phyloP scores from a whole-genome alignment of 1,139 yeast genomes.

The Yamadazyma conglobata region DNA sequence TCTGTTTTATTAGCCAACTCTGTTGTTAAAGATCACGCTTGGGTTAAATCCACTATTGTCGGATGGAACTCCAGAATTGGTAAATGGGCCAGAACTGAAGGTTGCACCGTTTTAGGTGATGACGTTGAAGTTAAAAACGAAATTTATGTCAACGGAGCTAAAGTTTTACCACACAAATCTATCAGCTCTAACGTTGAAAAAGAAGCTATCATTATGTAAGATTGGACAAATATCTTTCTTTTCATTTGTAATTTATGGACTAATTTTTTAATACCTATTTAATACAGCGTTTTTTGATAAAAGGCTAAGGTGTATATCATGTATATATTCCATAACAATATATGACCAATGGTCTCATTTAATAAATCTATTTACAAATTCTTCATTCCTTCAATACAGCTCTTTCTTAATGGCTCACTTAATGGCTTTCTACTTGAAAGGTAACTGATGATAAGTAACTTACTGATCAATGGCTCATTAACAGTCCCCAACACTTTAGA shows the following conservation, averaged over 20 bases:
- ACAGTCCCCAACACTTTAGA: constrained; percentile 45
- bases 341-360: background rate
- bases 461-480: constrained; percentile 46
- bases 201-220: constrained; percentile 95
- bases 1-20: constrained; percentile 92
- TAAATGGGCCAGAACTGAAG: constrained; percentile 98
- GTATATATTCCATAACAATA: background rate
- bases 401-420: constrained; percentile 37
- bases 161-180: constrained; percentile 97
- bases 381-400: constrained; percentile 29
- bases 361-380: constrained; percentile 3
- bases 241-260: constrained; percentile 2
- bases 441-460: constrained; percentile 57
- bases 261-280: constrained; percentile 5
- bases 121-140: constrained; percentile 98
- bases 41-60: constrained; percentile 95
- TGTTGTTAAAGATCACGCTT: constrained; percentile 92
- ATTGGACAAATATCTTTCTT: no score
- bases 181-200: constrained; percentile 95
- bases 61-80: constrained; percentile 99
- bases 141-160: constrained; percentile 98
- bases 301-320: no score
- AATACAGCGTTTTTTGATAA: constrained; percentile 5
- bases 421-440: constrained; percentile 61
- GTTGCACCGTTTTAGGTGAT: constrained; percentile 97